phyloP scores from a whole-genome alignment of 2,329 filamentous ascomycete genomes.

The Diaporthe sp. region DNA sequence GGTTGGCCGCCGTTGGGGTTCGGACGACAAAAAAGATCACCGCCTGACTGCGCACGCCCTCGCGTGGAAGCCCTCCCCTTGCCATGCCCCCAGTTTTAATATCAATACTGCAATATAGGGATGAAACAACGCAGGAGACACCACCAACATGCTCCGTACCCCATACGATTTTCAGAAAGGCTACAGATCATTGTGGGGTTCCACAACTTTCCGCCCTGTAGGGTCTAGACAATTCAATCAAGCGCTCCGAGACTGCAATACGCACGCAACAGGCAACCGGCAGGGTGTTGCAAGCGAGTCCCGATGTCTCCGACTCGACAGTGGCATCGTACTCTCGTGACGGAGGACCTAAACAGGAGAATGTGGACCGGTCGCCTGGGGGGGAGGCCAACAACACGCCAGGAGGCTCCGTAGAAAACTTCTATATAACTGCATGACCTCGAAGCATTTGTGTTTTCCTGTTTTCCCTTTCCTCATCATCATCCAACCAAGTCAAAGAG shows the following conservation, averaged over 20 bases:
- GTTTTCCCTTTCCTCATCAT: constrained; percentile 10
- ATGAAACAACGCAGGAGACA: constrained; percentile 22
- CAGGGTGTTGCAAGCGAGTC: background rate
- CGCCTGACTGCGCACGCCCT: background rate
- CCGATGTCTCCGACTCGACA: background rate
- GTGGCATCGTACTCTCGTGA: background rate
- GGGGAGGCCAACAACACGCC: background rate
- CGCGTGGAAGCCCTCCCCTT: constrained; percentile 9
- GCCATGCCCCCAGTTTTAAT: constrained; percentile 20
- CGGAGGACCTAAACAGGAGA: background rate
- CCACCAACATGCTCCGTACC: constrained; percentile 2
- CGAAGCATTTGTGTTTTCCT: background rate
- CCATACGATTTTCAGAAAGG: background rate
- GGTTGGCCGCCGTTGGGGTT: constrained; percentile 23
- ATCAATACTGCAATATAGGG: background rate
- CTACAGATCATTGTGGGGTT: background rate
- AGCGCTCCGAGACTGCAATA: background rate
- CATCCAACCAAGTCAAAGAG: constrained; percentile 27
- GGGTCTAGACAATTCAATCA: background rate
- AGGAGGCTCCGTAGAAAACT: background rate
- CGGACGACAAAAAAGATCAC: constrained; percentile 17
- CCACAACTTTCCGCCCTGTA: constrained; percentile 13
- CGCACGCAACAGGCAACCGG: background rate
- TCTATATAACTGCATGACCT: constrained; percentile 9
- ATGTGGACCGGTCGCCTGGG: background rate